Evolutionary conservation across 768 basidiomycete genomes (phyloP), one percentile per base, ranked within the genome.

Genomic region (Boletus bicolor): DNA sequence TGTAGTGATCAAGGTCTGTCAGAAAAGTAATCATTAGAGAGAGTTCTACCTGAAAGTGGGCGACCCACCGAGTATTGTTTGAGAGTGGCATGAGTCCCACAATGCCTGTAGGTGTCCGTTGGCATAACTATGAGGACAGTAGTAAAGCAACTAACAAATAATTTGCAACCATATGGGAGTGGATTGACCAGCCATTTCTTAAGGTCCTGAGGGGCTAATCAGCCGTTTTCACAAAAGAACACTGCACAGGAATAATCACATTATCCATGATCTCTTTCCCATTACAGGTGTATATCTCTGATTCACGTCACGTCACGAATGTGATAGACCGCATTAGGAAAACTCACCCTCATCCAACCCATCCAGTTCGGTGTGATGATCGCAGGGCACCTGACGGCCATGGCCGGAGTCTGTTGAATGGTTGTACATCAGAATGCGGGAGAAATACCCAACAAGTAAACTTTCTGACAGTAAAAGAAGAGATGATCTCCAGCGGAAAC

Each of bases 401-500:
- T 84, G 82, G 0, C 83, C 83, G 0, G 82, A 77, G 60, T 79
- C 78, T 79, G 54, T 50, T 28, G n/a, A 37, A 30, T n/a, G 6
- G 19, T 12, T 14, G 4, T 24, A 28, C 32, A 15, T 62, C 30
- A 55, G 50, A 30, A 42, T n/a, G 17, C 6, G 2, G 21, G 35
- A 17, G 24, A 7, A 19, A 17, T 17, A 5, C 3, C 5, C 7
- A 21, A 1, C 14, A 5, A 28, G 30, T 2, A 41, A 26, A 1
- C 12, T 15, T 5, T 19, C 77, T 54, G 51, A 84, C 83, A 85
- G 43, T 82, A 82, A 54, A 85, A 83, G 56, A 84, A 80, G 59
- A 82, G 79, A 2, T 66, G 76, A 56, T 84, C 84, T 0, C 79
- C 79, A 4, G 76, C 57, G 17, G 72, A 66, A 9, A 77, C 78